These are phyloP conservation scores for Actinomucor elegans DNA, from an alignment of 371 early-diverging fungal species.

Conservation along the genomic window DNA sequence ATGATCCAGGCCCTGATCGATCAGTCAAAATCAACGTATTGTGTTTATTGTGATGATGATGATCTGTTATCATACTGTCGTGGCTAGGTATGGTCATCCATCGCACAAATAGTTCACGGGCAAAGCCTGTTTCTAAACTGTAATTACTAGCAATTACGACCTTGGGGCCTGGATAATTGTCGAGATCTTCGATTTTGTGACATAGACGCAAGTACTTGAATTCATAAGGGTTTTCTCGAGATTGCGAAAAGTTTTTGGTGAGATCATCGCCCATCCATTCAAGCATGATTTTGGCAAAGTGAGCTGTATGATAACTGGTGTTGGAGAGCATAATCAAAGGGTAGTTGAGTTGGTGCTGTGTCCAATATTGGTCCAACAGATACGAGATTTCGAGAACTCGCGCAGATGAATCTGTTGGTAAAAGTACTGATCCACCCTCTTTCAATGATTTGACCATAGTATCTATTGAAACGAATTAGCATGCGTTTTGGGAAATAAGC, in stretches of 20 bases:
- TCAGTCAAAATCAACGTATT: constrained; percentile 82
- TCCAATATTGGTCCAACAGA: constrained; percentile 87
- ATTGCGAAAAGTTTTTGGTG: constrained; percentile 65
- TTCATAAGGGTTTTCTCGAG: constrained; percentile 88
- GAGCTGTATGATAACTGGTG: constrained; percentile 71
- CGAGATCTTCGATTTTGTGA: constrained; percentile 73
- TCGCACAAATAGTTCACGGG: constrained; percentile 74
- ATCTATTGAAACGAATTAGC: constrained; percentile 41
- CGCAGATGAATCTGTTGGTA: constrained; percentile 89
- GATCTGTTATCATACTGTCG: background rate
- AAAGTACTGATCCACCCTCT: constrained; percentile 77
- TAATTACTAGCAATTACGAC: constrained; percentile 82
- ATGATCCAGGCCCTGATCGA: constrained; percentile 69
- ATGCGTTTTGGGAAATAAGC: background rate
- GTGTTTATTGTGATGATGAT: background rate
- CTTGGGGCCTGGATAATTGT: constrained; percentile 69
- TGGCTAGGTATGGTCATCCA: constrained; percentile 51
- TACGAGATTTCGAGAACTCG: constrained; percentile 93
- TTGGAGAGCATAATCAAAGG: constrained; percentile 81
- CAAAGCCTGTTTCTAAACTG: constrained; percentile 80
- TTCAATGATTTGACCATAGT: constrained; percentile 64
- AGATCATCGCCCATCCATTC: constrained; percentile 96
- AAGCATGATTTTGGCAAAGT: constrained; percentile 87
- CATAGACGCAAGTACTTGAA: constrained; percentile 75
- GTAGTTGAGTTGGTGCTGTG: constrained; percentile 59